Percentiles rank a stretch among this genome's conserved stretches.
These are phyloP conservation scores for Aspergillus intermedius DNA, from an alignment of 2,329 filamentous ascomycete species.

Conservation along the genomic window DNA sequence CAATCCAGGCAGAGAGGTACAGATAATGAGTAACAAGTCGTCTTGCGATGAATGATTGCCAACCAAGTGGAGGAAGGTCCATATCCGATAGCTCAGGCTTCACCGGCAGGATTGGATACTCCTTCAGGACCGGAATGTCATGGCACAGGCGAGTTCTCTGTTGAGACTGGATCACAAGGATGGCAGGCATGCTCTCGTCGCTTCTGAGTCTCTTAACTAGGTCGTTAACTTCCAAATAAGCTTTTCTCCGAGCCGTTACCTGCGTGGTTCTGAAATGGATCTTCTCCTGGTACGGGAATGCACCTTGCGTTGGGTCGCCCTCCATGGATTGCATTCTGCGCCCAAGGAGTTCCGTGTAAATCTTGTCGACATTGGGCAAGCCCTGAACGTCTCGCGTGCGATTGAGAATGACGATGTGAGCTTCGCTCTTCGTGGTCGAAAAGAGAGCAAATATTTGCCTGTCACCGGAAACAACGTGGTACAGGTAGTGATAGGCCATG, in stretches of 20 bases:
- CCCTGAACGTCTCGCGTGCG: conserved; percentile 74
- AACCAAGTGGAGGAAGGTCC: conserved; percentile 82
- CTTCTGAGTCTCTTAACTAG: conserved; percentile 82
- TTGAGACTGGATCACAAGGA: conserved; percentile 87
- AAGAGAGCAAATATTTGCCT: conserved; percentile 91
- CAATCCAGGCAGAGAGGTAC: conserved; percentile 84
- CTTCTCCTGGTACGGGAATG: conserved; percentile 80
- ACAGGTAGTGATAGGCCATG: conserved; percentile 82
- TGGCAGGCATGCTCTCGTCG: conserved; percentile 70
- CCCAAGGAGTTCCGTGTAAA: conserved; percentile 72
- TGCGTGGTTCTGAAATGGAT: conserved; percentile 80
- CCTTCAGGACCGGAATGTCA: conserved; percentile 74
- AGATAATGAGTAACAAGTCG: conserved; percentile 85
- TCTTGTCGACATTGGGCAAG: conserved; percentile 80
- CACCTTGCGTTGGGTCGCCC: conserved; percentile 67
- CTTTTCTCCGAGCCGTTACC: conserved; percentile 83
- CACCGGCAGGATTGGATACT: conserved; percentile 76
- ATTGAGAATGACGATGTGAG: conserved; percentile 82
- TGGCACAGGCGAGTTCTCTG: conserved; percentile 74
- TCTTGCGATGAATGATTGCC: conserved; percentile 84
- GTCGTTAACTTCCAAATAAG: conserved; percentile 80
- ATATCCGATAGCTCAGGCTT: conserved; percentile 78
- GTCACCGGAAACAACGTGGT: conserved; percentile 85
- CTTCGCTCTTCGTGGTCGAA: conserved; percentile 72
- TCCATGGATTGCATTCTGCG: conserved; percentile 58